Evolutionary conservation across 805 yeast species (phyloP).

Genomic region (Candida taoyuanica): DNA sequence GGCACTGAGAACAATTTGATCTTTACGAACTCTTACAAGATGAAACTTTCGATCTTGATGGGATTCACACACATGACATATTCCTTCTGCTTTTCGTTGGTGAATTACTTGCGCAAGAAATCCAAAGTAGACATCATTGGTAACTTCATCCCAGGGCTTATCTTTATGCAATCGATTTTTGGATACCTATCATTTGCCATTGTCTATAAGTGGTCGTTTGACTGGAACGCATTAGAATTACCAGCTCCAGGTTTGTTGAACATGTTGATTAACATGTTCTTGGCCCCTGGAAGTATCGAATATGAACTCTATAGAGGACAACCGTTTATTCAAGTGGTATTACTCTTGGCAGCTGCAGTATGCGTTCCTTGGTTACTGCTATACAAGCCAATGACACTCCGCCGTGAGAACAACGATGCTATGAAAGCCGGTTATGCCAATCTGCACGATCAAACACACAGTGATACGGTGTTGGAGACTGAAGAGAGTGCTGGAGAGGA

Average conservation of each 20-base stretch:
- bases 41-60: conserved; percentile 93
- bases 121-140: conserved; percentile 82
- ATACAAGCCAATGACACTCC: conserved; percentile 61
- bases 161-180: conserved; percentile 95
- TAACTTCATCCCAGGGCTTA: conserved; percentile 88
- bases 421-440: conserved; percentile 48
- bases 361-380: conserved; percentile 94
- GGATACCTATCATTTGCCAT: conserved; percentile 87
- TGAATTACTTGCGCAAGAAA: conserved; percentile 66
- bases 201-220: conserved; percentile 90
- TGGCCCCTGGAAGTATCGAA: conserved; percentile 85
- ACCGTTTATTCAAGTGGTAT: conserved; percentile 62
- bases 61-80: conserved; percentile 95
- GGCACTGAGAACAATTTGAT: conserved; percentile 92
- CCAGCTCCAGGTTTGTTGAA: conserved; percentile 92
- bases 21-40: conserved; percentile 92
- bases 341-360: conserved; percentile 68
- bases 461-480: conserved; percentile 37
- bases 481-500: conserved; percentile 37
- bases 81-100: conserved; percentile 78
- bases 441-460: conserved; percentile 37
- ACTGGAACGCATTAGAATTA: conserved; percentile 73
- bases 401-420: conserved; percentile 37
- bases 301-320: conserved; percentile 82
- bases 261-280: conserved; percentile 93